These are phyloP conservation scores for Solanum rostratum DNA, from an alignment of 257 asterid species.

Conservation along the genomic window DNA sequence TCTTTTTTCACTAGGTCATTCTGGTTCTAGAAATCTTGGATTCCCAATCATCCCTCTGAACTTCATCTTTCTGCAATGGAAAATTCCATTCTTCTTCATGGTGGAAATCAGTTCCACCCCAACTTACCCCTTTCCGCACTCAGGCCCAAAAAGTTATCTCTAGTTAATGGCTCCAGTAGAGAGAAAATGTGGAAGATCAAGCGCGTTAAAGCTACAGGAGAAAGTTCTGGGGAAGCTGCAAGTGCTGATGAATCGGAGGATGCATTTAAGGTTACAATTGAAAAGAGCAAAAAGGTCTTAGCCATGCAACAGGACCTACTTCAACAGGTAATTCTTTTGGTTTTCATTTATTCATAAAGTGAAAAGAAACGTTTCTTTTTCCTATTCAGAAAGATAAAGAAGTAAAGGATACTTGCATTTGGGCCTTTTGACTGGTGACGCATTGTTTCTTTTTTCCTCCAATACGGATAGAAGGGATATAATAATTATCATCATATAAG, in stretches of 20 bases:
- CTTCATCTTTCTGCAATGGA: conserved; percentile 34
- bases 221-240: conserved; percentile 28
- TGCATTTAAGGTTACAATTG: conserved; percentile 56
- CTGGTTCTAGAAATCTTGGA: conserved; percentile 7
- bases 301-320: conserved; percentile 63
- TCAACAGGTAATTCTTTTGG: conserved; percentile 43
- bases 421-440: not conserved
- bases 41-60: conserved; percentile 5
- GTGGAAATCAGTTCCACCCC: conserved; percentile 23
- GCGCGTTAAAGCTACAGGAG: conserved; percentile 31
- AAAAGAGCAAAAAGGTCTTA: conserved; percentile 71
- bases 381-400: not conserved
- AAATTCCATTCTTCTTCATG: conserved; percentile 21
- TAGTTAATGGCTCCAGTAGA: conserved; percentile 20
- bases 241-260: conserved; percentile 43
- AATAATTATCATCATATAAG: not conserved
- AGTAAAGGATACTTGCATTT: not conserved
- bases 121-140: conserved; percentile 23
- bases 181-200: conserved; percentile 26
- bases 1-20: not conserved
- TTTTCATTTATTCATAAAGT: not conserved
- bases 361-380: not conserved
- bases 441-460: not conserved
- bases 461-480: not conserved
- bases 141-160: conserved; percentile 27